Base-by-base conservation (phyloP, 257 asterid genomes). In the Nicotiana undulata region DNA sequence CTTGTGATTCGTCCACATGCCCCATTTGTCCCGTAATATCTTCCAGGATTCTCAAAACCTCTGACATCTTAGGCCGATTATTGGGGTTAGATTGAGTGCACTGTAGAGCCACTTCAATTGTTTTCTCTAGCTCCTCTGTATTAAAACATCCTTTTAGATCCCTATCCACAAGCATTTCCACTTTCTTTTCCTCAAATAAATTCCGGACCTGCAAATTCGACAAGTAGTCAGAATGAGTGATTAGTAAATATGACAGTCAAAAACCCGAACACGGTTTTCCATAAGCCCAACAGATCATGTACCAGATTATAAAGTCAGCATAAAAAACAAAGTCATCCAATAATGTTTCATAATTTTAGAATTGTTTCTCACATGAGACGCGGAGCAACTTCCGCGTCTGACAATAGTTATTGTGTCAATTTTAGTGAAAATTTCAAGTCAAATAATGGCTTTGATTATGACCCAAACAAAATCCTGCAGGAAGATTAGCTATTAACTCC, bases 81-180 rank as follows among this genome's bases (percentile, higher is more conserved):
- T 85, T 93, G 15, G 98, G 97, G 79, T 77, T 90, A 5, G 98
- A 89, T 56, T 90, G 93, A 5, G 97, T 90, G 49, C 97, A 94
- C 68, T 85, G 83, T 81, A 94, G 79, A 18, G 97, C 91, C 70
- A 94, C 82, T 32, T 90, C 91, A 24, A 89, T 95, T 2, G 89
- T 87, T 80, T 84, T 91, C 74, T 90, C 96, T 3, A 93, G 59
- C 80, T 94, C 98, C 0, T 89, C 92, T 1, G 83, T 76, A 4
- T 89, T 80, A 51, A 83, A 93, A 56, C 93, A 78, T 31, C 92
- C 96, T 84, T 82, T 86, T 31, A 94, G 91, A 81, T 90, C 93
- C 80, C 86, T 92, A 79, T 94, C 98, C 6, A 90, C 91, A 10
- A 93, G 93, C 85, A 81, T 92, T 46, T 92, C 93, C 55, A 92